A percentile compares a stretch with the other conserved stretches of the same genome.
phyloP scores from a whole-genome alignment of 2,329 filamentous ascomycete species.

The Diaporthe longicolla region DNA sequence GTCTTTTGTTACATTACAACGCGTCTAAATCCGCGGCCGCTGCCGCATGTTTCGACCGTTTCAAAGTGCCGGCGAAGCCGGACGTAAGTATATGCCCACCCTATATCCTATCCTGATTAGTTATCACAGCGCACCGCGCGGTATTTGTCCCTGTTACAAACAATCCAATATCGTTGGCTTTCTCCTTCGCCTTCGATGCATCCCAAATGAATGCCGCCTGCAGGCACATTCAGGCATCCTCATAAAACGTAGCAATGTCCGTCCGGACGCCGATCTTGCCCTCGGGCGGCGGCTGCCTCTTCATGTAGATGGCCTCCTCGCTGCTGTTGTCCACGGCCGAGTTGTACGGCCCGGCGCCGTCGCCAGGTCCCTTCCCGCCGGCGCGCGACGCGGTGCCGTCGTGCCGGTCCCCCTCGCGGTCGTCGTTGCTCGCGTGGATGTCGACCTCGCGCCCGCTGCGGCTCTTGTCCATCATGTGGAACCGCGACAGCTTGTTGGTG shows the following conservation, averaged over 20 bases:
- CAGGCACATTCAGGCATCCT: conserved; percentile 9
- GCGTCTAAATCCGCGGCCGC: background rate
- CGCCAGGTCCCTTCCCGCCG: background rate
- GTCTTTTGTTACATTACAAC: background rate
- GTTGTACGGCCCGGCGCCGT: too few species aligned
- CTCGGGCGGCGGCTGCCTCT: conserved; percentile 20
- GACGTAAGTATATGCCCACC: too few species aligned
- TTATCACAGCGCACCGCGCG: conserved; percentile 12
- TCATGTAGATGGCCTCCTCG: conserved; percentile 30
- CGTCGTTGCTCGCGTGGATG: conserved; percentile 8
- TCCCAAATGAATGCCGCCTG: background rate
- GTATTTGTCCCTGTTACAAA: background rate
- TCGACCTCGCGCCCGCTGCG: conserved; percentile 30
- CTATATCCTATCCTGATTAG: background rate
- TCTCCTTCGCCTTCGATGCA: background rate
- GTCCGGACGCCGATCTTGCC: conserved; percentile 37
- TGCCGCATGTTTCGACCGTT: background rate
- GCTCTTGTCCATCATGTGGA: conserved; percentile 42
- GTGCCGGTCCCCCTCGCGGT: background rate
- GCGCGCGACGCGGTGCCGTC: background rate
- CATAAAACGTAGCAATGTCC: conserved; percentile 31
- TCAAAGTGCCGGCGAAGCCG: background rate
- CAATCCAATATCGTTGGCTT: background rate
- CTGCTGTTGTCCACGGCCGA: conserved; percentile 15
- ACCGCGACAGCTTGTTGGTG: conserved; percentile 25